A percentile compares a stretch with the other conserved stretches of the same genome.
These are phyloP conservation scores for Neophaeococcomyces mojaviensis DNA, from an alignment of 2,329 filamentous ascomycete genomes.

Conservation along the genomic window DNA sequence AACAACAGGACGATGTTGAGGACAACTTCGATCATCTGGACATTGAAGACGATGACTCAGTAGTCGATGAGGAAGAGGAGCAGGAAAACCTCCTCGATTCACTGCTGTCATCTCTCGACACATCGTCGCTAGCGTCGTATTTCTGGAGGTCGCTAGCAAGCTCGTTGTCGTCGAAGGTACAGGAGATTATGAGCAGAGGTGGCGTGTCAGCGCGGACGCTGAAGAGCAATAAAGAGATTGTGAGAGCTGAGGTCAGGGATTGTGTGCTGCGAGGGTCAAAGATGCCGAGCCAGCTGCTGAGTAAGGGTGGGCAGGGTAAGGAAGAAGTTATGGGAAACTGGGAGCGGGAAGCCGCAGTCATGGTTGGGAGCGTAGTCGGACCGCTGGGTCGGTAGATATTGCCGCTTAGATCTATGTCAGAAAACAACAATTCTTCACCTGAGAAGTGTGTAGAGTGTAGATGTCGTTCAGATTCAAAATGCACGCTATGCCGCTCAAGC, in stretches of 20 bases:
- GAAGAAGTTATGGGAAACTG: slow-evolving; percentile 51
- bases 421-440: background rate
- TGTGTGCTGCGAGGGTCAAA: slow-evolving; percentile 74
- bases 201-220: slow-evolving; percentile 78
- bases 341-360: slow-evolving; percentile 90
- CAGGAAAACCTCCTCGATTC: slow-evolving; percentile 58
- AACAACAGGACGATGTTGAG: slow-evolving; percentile 18
- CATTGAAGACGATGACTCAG: slow-evolving; percentile 5
- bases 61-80: background rate
- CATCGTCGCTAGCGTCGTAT: slow-evolving; percentile 75
- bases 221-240: slow-evolving; percentile 62
- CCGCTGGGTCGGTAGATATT: slow-evolving; percentile 30
- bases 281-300: slow-evolving; percentile 48
- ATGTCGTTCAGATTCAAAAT: background rate
- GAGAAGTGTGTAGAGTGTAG: background rate
- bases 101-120: slow-evolving; percentile 72
- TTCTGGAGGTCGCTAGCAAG: slow-evolving; percentile 89
- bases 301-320: slow-evolving; percentile 33
- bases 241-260: slow-evolving; percentile 70
- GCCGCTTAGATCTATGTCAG: background rate
- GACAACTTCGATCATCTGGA: slow-evolving; percentile 12
- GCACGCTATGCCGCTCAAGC: background rate
- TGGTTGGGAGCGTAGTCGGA: slow-evolving; percentile 78
- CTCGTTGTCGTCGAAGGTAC: slow-evolving; percentile 65
- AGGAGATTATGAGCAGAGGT: slow-evolving; percentile 75